These are phyloP conservation scores for Tetragonia tetragonoides DNA, from an alignment of 148 eudicot genomes.

Conservation along the genomic window DNA sequence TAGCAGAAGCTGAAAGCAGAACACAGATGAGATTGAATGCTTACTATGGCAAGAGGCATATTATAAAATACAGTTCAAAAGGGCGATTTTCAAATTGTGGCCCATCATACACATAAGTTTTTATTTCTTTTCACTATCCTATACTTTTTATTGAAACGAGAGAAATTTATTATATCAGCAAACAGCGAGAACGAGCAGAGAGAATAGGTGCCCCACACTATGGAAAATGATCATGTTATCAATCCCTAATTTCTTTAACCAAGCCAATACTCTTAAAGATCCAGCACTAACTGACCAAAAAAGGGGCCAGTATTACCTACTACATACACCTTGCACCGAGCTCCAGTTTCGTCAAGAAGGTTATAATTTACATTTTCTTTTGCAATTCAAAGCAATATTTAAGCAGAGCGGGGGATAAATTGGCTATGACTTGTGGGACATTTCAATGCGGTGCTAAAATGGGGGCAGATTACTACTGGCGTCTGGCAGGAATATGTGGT, in stretches of 20 bases:
- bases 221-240: too few species aligned
- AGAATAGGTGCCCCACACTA: too few species aligned
- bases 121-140: too few species aligned
- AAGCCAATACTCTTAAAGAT: too few species aligned
- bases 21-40: background rate
- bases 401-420: background rate
- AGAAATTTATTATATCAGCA: too few species aligned
- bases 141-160: too few species aligned
- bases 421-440: background rate
- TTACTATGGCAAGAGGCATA: background rate
- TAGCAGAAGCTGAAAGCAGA: constrained; percentile 2
- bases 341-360: background rate
- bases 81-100: background rate
- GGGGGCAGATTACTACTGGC: too few species aligned
- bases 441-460: background rate
- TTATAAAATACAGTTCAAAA: background rate
- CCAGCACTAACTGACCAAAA: too few species aligned
- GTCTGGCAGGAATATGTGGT: background rate
- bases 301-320: background rate
- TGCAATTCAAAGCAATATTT: background rate
- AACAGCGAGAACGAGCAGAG: too few species aligned
- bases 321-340: background rate
- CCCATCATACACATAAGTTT: background rate
- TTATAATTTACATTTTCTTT: background rate
- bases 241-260: too few species aligned